Evolutionary conservation across 495 filamentous ascomycete species (phyloP).

Genomic region (Aspergillus bertholletiae): DNA sequence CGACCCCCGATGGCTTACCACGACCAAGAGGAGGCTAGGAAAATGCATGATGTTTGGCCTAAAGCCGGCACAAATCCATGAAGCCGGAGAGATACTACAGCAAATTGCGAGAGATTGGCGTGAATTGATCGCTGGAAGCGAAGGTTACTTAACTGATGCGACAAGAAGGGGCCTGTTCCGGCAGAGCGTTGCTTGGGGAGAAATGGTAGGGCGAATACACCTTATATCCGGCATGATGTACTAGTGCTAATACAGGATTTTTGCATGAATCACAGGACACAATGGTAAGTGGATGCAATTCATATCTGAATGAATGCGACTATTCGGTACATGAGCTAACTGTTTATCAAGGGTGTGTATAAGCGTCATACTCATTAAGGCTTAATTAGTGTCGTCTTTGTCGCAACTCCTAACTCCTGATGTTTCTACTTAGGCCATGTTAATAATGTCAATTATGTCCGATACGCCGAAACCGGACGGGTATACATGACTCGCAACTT

Average conservation of each 20-base stretch:
- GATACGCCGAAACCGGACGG: constrained; percentile 81
- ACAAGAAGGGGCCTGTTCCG: constrained; percentile 61
- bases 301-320: neutral
- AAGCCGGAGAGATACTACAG: constrained; percentile 58
- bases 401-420: neutral
- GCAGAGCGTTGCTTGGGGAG: constrained; percentile 83
- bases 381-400: neutral
- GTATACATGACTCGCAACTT: constrained; percentile 82
- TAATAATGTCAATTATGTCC: constrained; percentile 81
- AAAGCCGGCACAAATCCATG: constrained; percentile 51
- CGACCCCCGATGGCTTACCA: constrained; percentile 69
- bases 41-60: constrained; percentile 82
- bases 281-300: constrained; percentile 43
- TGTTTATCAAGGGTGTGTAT: constrained; percentile 23
- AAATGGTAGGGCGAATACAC: constrained; percentile 61
- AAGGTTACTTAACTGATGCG: constrained; percentile 73
- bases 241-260: constrained; percentile 10
- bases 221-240: neutral
- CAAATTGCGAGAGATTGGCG: constrained; percentile 73
- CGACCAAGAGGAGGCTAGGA: constrained; percentile 70
- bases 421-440: constrained; percentile 60
- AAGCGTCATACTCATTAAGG: too few relatives aligned
- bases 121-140: constrained; percentile 67
- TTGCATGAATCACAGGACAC: constrained; percentile 40
- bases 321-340: constrained; percentile 6